Percentiles rank a stretch among this genome's conserved stretches.
These are phyloP conservation scores for Skeletonema grethae DNA, from an alignment of 108 stramenopile genomes.

Conservation along the genomic window DNA sequence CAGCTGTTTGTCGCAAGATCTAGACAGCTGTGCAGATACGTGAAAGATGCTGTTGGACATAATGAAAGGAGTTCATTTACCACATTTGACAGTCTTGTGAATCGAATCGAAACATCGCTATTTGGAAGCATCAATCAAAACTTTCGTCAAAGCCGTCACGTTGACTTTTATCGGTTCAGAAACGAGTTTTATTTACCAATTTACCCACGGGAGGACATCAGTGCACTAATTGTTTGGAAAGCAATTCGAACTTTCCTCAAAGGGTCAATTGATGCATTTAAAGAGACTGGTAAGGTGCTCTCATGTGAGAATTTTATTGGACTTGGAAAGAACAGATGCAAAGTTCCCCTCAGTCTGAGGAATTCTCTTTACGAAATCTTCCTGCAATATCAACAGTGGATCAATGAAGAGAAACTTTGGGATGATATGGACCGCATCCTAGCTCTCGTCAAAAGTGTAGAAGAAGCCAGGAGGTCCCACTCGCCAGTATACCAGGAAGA, in stretches of 20 bases:
- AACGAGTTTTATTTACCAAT: conserved; percentile 16
- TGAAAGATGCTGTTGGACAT: conserved; percentile 34
- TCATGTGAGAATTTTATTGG: conserved; percentile 47
- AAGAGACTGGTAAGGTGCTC: conserved; percentile 19
- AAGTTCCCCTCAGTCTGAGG: conserved; percentile 35
- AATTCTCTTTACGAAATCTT: conserved; percentile 43
- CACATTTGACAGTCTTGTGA: conserved; percentile 41
- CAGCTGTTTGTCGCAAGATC: conserved; percentile 63
- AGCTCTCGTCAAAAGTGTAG: conserved; percentile 8
- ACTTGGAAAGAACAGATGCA: conserved; percentile 52
- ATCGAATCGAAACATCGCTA: conserved; percentile 25
- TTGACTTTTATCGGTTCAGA: conserved; percentile 51
- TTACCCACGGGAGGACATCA: conserved; percentile 19
- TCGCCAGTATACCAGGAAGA: conserved; percentile 5
- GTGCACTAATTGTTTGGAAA: conserved; percentile 58
- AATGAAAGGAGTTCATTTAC: conserved; percentile 18
- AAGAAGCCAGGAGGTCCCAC: neutral
- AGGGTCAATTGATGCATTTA: conserved; percentile 63
- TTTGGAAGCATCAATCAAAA: neutral
- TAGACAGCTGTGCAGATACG: conserved; percentile 48
- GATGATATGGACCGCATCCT: conserved; percentile 59
- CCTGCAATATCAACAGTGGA: conserved; percentile 38
- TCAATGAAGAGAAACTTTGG: conserved; percentile 42
- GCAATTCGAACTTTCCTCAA: conserved; percentile 65
- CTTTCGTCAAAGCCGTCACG: conserved; percentile 12